Percentiles rank a stretch among this genome's conserved stretches.
phyloP scores from a whole-genome alignment of 2,329 filamentous ascomycete genomes.

The Penicillium frequentans region DNA sequence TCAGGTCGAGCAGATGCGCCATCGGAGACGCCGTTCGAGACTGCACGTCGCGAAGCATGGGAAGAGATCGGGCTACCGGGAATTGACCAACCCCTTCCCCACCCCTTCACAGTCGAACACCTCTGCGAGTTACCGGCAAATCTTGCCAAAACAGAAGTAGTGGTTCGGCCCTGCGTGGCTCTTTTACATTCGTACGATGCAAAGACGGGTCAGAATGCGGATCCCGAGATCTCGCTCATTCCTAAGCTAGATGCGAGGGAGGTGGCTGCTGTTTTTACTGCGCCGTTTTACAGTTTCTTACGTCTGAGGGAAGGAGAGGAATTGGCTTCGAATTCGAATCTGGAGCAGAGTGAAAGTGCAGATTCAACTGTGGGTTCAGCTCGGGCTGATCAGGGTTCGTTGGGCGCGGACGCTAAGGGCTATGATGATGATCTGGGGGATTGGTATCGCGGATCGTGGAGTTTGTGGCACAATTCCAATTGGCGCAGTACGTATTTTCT shows the following conservation, averaged over 20 bases:
- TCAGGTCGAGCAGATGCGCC: slow-evolving; percentile 56
- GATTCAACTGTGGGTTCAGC: not conserved
- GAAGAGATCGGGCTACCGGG: slow-evolving; percentile 88
- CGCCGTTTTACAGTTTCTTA: slow-evolving; percentile 82
- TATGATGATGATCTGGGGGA: slow-evolving; percentile 48
- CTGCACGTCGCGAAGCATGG: slow-evolving; percentile 82
- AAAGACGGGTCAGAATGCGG: slow-evolving; percentile 41
- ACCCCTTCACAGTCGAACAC: slow-evolving; percentile 81
- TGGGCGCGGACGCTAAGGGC: slow-evolving; percentile 18
- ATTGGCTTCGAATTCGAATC: not conserved
- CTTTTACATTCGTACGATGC: slow-evolving; percentile 67
- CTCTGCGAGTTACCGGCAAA: slow-evolving; percentile 80
- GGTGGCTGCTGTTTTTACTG: slow-evolving; percentile 91
- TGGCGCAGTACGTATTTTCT: slow-evolving; percentile 61
- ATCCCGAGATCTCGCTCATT: slow-evolving; percentile 69
- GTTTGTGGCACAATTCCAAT: slow-evolving; percentile 70
- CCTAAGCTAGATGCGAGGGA: slow-evolving; percentile 84
- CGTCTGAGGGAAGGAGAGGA: slow-evolving; percentile 54
- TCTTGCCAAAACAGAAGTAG: slow-evolving; percentile 70
- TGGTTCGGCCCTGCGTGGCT: slow-evolving; percentile 74
- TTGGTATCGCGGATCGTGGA: slow-evolving; percentile 88
- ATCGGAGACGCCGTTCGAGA: slow-evolving; percentile 66
- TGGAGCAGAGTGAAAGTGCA: not conserved
- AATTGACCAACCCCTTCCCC: slow-evolving; percentile 68
- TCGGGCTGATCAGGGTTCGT: not conserved